phyloP scores from a whole-genome alignment of 371 early-diverging fungal species.

The Apophysomyces elegans region DNA sequence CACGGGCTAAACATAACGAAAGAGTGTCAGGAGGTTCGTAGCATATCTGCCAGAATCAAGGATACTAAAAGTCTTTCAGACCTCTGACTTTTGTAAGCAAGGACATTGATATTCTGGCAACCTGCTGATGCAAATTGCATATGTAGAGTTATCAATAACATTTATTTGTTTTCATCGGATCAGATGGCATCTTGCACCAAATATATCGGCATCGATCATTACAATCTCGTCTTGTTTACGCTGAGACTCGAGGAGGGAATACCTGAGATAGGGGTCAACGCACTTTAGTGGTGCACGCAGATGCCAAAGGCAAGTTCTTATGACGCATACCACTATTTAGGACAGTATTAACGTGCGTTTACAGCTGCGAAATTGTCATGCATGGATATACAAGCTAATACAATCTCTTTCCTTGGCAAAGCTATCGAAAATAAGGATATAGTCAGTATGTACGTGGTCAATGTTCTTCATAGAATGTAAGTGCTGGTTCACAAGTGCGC shows the following conservation, averaged over 20 bases:
- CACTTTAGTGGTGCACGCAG: not conserved
- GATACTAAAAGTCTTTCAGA: not conserved
- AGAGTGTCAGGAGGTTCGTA: not conserved
- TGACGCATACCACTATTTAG: not conserved
- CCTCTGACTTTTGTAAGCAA: not conserved
- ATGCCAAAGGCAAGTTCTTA: not conserved
- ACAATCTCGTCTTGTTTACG: not conserved
- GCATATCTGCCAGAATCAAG: not conserved
- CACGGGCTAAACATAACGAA: not conserved
- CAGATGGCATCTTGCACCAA: not conserved
- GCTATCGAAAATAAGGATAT: not conserved
- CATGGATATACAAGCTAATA: not conserved
- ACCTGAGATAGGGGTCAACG: not conserved
- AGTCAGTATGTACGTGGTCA: not conserved
- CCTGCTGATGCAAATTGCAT: not conserved
- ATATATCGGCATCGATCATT: not conserved
- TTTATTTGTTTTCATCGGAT: not conserved
- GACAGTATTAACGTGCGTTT: not conserved
- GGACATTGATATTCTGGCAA: not conserved
- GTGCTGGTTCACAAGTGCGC: not conserved
- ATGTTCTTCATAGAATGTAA: not conserved
- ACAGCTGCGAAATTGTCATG: not conserved
- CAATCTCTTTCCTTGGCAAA: not conserved
- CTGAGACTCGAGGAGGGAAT: not conserved
- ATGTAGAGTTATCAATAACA: not conserved